Evolutionary conservation across 805 yeast genomes (phyloP), one percentile per base, ranked within the genome.

Genomic region (Blastobotrys robertii): DNA sequence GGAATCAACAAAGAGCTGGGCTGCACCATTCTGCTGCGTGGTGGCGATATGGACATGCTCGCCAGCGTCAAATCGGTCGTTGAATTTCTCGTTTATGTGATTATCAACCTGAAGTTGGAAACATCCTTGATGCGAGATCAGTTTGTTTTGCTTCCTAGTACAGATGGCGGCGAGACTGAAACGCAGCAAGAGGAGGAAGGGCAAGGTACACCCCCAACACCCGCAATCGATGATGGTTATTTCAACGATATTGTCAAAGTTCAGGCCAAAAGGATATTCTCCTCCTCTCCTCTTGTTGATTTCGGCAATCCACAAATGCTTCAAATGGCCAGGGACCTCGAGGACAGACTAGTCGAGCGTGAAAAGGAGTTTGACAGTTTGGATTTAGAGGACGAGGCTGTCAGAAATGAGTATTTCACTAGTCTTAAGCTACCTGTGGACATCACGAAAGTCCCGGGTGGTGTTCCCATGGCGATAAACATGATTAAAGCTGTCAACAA

Each of bases 21-120:
- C 0, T 80, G 88, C 32, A 87, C 97, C 0, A 73, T 90, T n/a
- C 67, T 84, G 10, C 60, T 92, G n/a, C 67, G 97, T 43, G 98
- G 97, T 2, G 81, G 77, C 1, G 72, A 74, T 50, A 76, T 72
- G 40, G 81, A 76, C 2, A 56, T 69, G 0, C 63, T 90, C 43
- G 68, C 76, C 41, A 76, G 76, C 41, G 72, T 88, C 15, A 92
- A 92, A 58, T 78, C 80, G 41, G 81, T 87, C 2, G 69, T 83
- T 3, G 94, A 84, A 50, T 81, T 90, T 44, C 72, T 88, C 77
- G 73, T 84, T 1, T 82, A 84, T 38, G 83, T 81, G 0, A 73
- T 78, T n/a, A 77, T 82, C 57, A 86, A 88, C 52, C 68, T 86
- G 35, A 79, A 78, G 53, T 72, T 88, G 43, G 99, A 92, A 57